These are phyloP conservation scores for Aspergillus sp. DNA, from an alignment of 2,329 filamentous ascomycete genomes.

Conservation along the genomic window DNA sequence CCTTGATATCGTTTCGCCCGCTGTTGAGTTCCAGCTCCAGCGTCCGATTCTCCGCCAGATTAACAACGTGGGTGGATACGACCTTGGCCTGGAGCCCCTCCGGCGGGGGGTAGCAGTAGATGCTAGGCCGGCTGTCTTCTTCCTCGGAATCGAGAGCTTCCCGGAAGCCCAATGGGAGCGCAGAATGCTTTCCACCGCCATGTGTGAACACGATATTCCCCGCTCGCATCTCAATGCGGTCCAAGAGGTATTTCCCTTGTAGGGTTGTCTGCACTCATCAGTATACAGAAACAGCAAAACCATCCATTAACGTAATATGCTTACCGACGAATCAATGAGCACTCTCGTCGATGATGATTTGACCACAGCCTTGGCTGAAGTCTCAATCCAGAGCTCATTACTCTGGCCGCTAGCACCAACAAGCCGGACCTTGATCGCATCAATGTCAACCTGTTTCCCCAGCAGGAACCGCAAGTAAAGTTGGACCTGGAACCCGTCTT, in stretches of 20 bases:
- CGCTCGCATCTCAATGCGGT: slow-evolving; percentile 55
- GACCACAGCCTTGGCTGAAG: slow-evolving; percentile 39
- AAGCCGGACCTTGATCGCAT: slow-evolving; percentile 57
- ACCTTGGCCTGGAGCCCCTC: slow-evolving; percentile 62
- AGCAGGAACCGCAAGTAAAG: slow-evolving; percentile 65
- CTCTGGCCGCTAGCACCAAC: slow-evolving; percentile 44
- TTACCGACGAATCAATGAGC: slow-evolving; percentile 42
- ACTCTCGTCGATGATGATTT: slow-evolving; percentile 49
- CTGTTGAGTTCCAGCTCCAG: slow-evolving; percentile 65
- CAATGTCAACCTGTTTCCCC: slow-evolving; percentile 59
- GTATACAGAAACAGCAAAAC: not conserved
- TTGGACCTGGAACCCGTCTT: slow-evolving; percentile 66
- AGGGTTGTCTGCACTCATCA: slow-evolving; percentile 29
- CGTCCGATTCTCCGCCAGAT: slow-evolving; percentile 69
- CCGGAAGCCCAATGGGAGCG: slow-evolving; percentile 28
- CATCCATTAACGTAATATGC: slow-evolving; percentile 7
- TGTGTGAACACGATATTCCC: slow-evolving; percentile 34
- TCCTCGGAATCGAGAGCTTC: slow-evolving; percentile 25
- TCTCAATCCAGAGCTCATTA: slow-evolving; percentile 61
- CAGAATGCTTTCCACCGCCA: slow-evolving; percentile 19
- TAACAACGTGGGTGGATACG: slow-evolving; percentile 59
- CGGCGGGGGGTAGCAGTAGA: slow-evolving; percentile 65
- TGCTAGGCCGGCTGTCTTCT: slow-evolving; percentile 48
- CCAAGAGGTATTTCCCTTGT: slow-evolving; percentile 65
- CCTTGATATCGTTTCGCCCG: slow-evolving; percentile 61